phyloP scores from a whole-genome alignment of 2,329 filamentous ascomycete species.

The Neonectria magnoliae region DNA sequence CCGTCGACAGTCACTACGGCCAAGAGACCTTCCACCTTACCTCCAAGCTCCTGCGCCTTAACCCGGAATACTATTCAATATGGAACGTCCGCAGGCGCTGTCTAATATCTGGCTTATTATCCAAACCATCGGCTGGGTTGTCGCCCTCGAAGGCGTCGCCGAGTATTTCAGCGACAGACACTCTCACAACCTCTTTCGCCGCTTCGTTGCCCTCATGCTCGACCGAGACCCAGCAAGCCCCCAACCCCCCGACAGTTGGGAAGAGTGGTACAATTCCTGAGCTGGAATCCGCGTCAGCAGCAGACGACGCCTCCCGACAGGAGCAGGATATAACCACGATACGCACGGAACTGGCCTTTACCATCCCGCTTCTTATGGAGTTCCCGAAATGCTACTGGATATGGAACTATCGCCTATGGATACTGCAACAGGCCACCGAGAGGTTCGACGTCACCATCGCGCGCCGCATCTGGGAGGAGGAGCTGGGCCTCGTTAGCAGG shows the following conservation, averaged over 20 bases:
- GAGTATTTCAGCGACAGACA: conserved; percentile 64
- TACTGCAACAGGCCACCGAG: conserved; percentile 76
- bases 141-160: conserved; percentile 64
- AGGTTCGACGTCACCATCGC: conserved; percentile 67
- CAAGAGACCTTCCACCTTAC: conserved; percentile 72
- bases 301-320: conserved; percentile 31
- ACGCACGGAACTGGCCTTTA: conserved; percentile 79
- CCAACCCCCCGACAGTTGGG: conserved; percentile 59
- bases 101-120: conserved; percentile 68
- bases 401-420: conserved; percentile 94
- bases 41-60: conserved; percentile 77
- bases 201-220: conserved; percentile 65
- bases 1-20: conserved; percentile 58
- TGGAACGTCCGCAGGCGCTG: conserved; percentile 87
- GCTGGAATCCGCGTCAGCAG: conserved; percentile 6
- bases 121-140: conserved; percentile 60
- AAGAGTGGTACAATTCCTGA: conserved; percentile 65
- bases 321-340: conserved; percentile 62
- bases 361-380: conserved; percentile 83
- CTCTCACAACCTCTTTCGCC: conserved; percentile 71
- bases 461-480: conserved; percentile 80
- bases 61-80: conserved; percentile 90
- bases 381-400: conserved; percentile 99
- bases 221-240: conserved; percentile 61
- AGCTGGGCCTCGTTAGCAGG: conserved; percentile 83